Base-by-base conservation (phyloP, 805 yeast genomes). In the Myxozyma melibiosi region DNA sequence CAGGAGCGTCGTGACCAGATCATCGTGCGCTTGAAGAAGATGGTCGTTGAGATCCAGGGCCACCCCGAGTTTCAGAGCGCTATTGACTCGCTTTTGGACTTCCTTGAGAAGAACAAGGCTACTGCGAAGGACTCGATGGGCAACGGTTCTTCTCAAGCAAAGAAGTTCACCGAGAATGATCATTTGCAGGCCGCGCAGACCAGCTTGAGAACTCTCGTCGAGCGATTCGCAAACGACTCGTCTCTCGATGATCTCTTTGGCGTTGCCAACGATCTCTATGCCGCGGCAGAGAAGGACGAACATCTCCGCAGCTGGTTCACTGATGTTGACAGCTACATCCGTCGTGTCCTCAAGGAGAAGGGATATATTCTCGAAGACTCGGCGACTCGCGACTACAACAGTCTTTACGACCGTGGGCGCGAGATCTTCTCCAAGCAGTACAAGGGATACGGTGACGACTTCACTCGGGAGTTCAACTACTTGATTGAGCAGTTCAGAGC, bases 41-140 rank as follows among this genome's bases (percentile, higher is more conserved):
- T 52, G 49, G 40, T 61, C 24, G 58, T 51, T 30, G 63, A 62
- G 45, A 55, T 63, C 49, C 66, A 63, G 41, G 55, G 51, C 5
- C 61, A 55, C 18, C 49, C 43, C 18, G 63, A 63, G 16, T 63
- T 63, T 31, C 56, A 52, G 38, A 47, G 43, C 28, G 66, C 63
- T 13, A 37, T 62, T n/a, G 59, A 57, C 41, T 14, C 59, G 27
- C 24, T 63, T 13, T 45, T 63, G 16, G 50, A 51, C n/a, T 20
- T 63, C 27, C 48, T 44, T 25, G 65, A 63, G 41, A 34, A 30
- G n/a, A 51, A 57, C 33, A 37, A 30, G 22, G 43, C 49, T 4
- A 45, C 40, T 2, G 24, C 38, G 6, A 33, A 27, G 27, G 43
- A 41, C 16, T 3, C 33, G 27, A 2, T 14, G 33, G 38, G 37